Evolutionary conservation across 768 basidiomycete genomes (phyloP), one percentile per base, ranked within the genome.

Genomic region (Chlorophyllum brunneum): DNA sequence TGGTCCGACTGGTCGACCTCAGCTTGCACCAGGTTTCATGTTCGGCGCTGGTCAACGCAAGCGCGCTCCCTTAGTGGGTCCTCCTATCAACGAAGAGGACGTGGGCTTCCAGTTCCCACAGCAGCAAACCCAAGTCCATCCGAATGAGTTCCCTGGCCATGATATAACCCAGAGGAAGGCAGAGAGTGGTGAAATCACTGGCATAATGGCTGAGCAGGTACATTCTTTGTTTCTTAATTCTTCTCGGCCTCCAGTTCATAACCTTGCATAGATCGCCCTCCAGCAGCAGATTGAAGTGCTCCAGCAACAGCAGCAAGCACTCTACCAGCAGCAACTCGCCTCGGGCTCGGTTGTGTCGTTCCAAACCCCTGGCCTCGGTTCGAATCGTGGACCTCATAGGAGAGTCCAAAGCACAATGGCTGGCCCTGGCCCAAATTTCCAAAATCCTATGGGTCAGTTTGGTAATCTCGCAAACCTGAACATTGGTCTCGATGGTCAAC

Each of bases 141-240:
- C 63, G 27, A 36, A 57, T 26, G 68, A 70, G 1, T 48, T 60
- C 44, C 37, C 59, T 6, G 43, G 58, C 16, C 65, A 65, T n/a
- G 76, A 76, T 24, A 66, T 55, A 29, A 65, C 62, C 44, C 80
- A 81, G 58, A 73, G 84, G 56, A 82, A 84, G 65, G 66, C 74
- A 29, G 84, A 88, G 42, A 79, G 77, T 49, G 85, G 83, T 46
- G 92, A 95, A 64, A 82, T 94, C 51, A 82, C 81, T 29, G 89
- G 89, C 22, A 88, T 95, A 51, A 94, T 98, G 92, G 92, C 92
- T 5, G 93, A 98, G 68, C 95, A 98, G 80, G 93, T 92, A 83
- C 70, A 81, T 81, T 27, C 22, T 40, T n/a, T 51, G 46, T 31
- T 34, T 26, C 31, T 1, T 30, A 39, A 27, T 13, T 23, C 33